Conservation (phyloP, 129 eudicot genomes). For the Calendula officinalis region DNA sequence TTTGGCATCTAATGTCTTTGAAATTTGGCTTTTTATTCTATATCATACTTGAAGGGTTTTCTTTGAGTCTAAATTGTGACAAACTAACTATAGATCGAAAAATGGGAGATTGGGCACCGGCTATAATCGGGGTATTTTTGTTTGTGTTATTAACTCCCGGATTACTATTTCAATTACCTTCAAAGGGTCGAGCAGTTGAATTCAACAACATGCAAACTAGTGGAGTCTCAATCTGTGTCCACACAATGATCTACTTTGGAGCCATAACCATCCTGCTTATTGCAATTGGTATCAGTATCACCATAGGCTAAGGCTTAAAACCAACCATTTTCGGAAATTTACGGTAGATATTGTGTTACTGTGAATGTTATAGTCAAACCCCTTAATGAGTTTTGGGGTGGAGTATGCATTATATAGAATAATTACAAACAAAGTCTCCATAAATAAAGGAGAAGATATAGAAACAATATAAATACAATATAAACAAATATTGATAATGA, state of each 20-base stretch:
- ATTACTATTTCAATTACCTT: slow-evolving; percentile 47
- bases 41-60: neutral
- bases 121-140: slow-evolving; percentile 37
- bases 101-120: slow-evolving; percentile 58
- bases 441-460: too few relatives aligned
- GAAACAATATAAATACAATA: too few relatives aligned
- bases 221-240: slow-evolving; percentile 44
- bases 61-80: neutral
- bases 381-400: too few relatives aligned
- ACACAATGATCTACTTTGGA: slow-evolving; percentile 45
- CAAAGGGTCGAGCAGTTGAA: slow-evolving; percentile 37
- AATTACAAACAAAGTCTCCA: too few relatives aligned
- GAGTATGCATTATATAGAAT: too few relatives aligned
- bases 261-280: slow-evolving; percentile 41
- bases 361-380: too few relatives aligned
- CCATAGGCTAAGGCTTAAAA: slow-evolving; percentile 18
- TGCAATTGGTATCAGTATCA: slow-evolving; percentile 45
- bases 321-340: neutral
- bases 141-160: slow-evolving; percentile 48
- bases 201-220: slow-evolving; percentile 48
- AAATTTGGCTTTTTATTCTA: neutral
- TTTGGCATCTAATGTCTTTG: slow-evolving; percentile 1
- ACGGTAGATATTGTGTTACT: neutral
- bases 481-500: too few relatives aligned
- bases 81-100: neutral